phyloP scores from a whole-genome alignment of 1,284 basidiomycete genomes.

The Trichosporon coremiiforme region DNA sequence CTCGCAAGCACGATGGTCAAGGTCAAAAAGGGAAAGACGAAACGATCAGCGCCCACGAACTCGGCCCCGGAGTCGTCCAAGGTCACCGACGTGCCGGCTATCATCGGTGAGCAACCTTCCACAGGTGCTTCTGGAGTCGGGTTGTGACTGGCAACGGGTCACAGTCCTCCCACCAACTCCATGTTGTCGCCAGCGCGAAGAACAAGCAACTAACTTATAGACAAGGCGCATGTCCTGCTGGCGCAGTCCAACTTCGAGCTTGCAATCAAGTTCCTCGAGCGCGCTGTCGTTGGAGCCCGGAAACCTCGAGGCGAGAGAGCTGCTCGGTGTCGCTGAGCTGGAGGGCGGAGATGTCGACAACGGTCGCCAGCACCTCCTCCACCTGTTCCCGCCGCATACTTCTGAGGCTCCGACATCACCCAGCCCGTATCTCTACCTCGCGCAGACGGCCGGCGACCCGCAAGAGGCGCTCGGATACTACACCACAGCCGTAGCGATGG shows the following conservation, averaged over 20 bases:
- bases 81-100: constrained; percentile 32
- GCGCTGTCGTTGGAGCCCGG: constrained; percentile 69
- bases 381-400: constrained; percentile 63
- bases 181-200: no score
- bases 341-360: constrained; percentile 74
- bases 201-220: constrained; percentile 29
- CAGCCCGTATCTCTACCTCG: constrained; percentile 85
- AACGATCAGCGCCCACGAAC: constrained; percentile 13
- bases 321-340: constrained; percentile 73
- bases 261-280: constrained; percentile 70
- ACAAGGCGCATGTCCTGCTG: constrained; percentile 69
- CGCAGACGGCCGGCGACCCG: constrained; percentile 75
- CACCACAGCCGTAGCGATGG: constrained; percentile 73
- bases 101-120: constrained; percentile 35
- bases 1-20: constrained; percentile 11
- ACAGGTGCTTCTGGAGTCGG: not conserved
- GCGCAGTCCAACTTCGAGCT: constrained; percentile 82
- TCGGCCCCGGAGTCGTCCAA: constrained; percentile 15
- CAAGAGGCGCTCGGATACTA: constrained; percentile 76
- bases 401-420: constrained; percentile 64
- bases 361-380: constrained; percentile 63
- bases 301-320: constrained; percentile 74
- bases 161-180: no score
- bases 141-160: not conserved
- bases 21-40: constrained; percentile 20